Evolutionary conservation across 73 alveolate genomes (phyloP).

Genomic region (Paramecium sonneborni): DNA sequence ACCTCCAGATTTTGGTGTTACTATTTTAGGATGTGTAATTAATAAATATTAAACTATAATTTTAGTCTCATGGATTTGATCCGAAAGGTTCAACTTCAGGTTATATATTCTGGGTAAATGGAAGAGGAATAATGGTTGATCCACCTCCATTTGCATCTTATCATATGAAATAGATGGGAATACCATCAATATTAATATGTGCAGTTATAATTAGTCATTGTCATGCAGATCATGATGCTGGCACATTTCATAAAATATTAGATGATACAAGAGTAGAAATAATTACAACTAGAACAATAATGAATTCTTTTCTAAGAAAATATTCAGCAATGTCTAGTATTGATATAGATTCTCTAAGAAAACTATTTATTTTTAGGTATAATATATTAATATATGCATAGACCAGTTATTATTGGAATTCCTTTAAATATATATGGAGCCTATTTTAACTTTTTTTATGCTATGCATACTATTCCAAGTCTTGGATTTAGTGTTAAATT

Average conservation of each 20-base stretch:
- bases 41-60: background rate
- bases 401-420: constrained; percentile 64
- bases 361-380: constrained; percentile 45
- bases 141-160: constrained; percentile 68
- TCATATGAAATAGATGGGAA: constrained; percentile 67
- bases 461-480: constrained; percentile 64
- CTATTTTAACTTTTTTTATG: constrained; percentile 44
- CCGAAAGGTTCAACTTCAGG: constrained; percentile 65
- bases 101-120: constrained; percentile 60
- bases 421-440: constrained; percentile 64
- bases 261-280: constrained; percentile 61
- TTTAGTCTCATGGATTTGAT: constrained; percentile 60
- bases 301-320: constrained; percentile 64
- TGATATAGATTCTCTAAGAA: constrained; percentile 38
- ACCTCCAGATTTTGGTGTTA: constrained; percentile 71
- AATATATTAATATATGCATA: background rate
- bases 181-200: constrained; percentile 50
- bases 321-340: constrained; percentile 60
- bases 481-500: constrained; percentile 52
- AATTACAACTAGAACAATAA: constrained; percentile 63
- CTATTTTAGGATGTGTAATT: constrained; percentile 67
- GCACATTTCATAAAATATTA: constrained; percentile 61
- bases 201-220: constrained; percentile 66
- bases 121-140: constrained; percentile 69
- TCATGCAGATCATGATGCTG: constrained; percentile 71